Evolutionary conservation across 345 rosid species (phyloP).

Genomic region (Streptanthus diversifolius): DNA sequence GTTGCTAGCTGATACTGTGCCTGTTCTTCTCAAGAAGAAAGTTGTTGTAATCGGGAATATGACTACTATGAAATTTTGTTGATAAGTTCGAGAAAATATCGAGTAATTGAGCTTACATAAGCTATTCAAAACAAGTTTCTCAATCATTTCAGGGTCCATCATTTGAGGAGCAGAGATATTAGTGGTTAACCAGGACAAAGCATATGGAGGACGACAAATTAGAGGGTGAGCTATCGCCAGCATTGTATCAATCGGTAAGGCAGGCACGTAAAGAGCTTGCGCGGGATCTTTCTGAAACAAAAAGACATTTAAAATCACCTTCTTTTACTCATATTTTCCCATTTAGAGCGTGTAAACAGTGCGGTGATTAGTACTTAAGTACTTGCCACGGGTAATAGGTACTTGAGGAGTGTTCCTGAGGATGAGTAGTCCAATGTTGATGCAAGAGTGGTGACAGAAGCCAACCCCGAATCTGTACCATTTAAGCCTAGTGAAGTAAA

Average conservation of each 20-base stretch:
- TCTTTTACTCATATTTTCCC: not conserved
- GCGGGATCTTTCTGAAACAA: conserved; percentile 60
- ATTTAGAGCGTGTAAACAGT: not conserved
- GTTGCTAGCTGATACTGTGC: conserved; percentile 71
- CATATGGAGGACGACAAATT: conserved; percentile 61
- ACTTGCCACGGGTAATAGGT: conserved; percentile 78
- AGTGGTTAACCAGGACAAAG: conserved; percentile 54
- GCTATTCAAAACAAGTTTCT: conserved; percentile 65
- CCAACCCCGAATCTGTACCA: conserved; percentile 65
- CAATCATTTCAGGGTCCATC: conserved; percentile 61
- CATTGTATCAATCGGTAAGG: conserved; percentile 60
- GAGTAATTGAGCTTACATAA: conserved; percentile 45
- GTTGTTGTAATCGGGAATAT: not conserved
- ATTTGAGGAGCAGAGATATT: conserved; percentile 65
- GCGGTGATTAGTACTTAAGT: conserved; percentile 1
- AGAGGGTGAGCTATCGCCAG: conserved; percentile 59
- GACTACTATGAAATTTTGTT: not conserved
- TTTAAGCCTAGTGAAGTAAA: conserved; percentile 42
- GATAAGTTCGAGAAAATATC: not conserved
- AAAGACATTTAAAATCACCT: conserved; percentile 10
- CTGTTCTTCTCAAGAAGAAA: conserved; percentile 29
- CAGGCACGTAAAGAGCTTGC: conserved; percentile 56
- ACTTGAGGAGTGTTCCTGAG: conserved; percentile 62
- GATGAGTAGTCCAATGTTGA: conserved; percentile 76
- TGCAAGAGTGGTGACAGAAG: conserved; percentile 60